A percentile compares a stretch with the other conserved stretches of the same genome.
These are phyloP conservation scores for Sclerotinia trifoliorum DNA, from an alignment of 2,329 filamentous ascomycete genomes.

Conservation along the genomic window DNA sequence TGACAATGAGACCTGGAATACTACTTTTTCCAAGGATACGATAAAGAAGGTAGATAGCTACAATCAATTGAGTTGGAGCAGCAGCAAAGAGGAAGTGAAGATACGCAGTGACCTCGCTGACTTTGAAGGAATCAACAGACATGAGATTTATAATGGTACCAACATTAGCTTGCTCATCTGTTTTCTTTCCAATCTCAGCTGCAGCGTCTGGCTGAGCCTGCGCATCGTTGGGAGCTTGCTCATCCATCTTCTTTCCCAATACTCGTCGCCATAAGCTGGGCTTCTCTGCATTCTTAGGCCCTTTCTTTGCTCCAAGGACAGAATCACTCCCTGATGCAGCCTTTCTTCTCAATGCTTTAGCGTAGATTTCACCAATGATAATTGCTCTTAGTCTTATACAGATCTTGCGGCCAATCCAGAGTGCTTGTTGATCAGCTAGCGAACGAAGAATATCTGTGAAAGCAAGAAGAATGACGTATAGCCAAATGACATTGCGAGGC, in stretches of 20 bases:
- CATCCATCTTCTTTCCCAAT: conserved; percentile 50
- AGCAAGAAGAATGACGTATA: conserved; percentile 89
- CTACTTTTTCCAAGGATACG: conserved; percentile 88
- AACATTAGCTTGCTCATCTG: conserved; percentile 78
- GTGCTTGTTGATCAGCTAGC: conserved; percentile 69
- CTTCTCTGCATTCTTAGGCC: conserved; percentile 48
- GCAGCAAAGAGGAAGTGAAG: conserved; percentile 93
- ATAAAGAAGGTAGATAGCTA: conserved; percentile 81
- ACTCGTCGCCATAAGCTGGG: conserved; percentile 49
- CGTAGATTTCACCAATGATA: conserved; percentile 95
- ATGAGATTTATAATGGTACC: conserved; percentile 99
- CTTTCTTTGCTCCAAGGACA: conserved; percentile 58
- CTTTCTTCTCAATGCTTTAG: conserved; percentile 89
- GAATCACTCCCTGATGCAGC: conserved; percentile 77
- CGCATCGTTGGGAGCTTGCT: conserved; percentile 38
- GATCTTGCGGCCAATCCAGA: conserved; percentile 92
- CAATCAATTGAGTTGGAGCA: conserved; percentile 81
- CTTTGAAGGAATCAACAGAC: conserved; percentile 99
- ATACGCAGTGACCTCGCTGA: conserved; percentile 91
- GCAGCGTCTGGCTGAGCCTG: conserved; percentile 17
- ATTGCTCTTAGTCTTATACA: conserved; percentile 92
- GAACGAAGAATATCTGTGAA: conserved; percentile 79
- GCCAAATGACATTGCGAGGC: conserved; percentile 87
- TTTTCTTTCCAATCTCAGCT: conserved; percentile 34
- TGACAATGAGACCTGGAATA: conserved; percentile 87